These are phyloP conservation scores for Cronartium ribicola DNA, from an alignment of 1,284 basidiomycete species.

Conservation along the genomic window DNA sequence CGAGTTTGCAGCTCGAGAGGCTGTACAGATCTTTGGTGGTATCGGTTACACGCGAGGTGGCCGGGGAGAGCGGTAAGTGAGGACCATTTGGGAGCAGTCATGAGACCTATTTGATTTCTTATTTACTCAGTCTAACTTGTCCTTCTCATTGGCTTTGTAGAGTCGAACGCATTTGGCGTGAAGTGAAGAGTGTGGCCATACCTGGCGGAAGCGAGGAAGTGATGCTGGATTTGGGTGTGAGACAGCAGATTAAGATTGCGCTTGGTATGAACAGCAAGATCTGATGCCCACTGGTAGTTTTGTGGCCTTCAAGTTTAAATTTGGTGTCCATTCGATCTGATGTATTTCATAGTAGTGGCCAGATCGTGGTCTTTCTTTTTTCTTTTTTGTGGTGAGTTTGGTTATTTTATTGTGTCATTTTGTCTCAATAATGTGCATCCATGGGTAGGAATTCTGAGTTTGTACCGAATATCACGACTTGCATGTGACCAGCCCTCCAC, in stretches of 20 bases:
- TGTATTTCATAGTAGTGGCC: too few species aligned
- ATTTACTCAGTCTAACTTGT: conserved; percentile 23
- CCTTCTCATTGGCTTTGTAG: not conserved
- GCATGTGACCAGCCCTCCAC: too few species aligned
- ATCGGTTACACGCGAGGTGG: conserved; percentile 41
- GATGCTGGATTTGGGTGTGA: conserved; percentile 38
- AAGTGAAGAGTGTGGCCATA: conserved; percentile 39
- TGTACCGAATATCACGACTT: too few species aligned
- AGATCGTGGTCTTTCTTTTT: too few species aligned
- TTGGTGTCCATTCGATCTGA: too few species aligned
- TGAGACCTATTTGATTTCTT: conserved; percentile 9
- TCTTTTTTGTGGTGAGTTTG: too few species aligned
- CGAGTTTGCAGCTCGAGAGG: conserved; percentile 44
- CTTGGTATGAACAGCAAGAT: not conserved
- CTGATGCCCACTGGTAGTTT: not conserved
- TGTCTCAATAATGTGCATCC: too few species aligned
- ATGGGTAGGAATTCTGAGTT: too few species aligned
- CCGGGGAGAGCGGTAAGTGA: conserved; percentile 22
- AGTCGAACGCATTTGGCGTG: conserved; percentile 37
- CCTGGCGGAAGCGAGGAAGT: conserved; percentile 41
- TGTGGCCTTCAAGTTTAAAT: too few species aligned
- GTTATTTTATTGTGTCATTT: too few species aligned
- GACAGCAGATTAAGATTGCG: conserved; percentile 42
- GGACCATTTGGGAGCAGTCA: not conserved
- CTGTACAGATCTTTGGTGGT: conserved; percentile 40